Base-by-base conservation (phyloP, 1,284 basidiomycete genomes). In the Pisolithus thermaeus region DNA sequence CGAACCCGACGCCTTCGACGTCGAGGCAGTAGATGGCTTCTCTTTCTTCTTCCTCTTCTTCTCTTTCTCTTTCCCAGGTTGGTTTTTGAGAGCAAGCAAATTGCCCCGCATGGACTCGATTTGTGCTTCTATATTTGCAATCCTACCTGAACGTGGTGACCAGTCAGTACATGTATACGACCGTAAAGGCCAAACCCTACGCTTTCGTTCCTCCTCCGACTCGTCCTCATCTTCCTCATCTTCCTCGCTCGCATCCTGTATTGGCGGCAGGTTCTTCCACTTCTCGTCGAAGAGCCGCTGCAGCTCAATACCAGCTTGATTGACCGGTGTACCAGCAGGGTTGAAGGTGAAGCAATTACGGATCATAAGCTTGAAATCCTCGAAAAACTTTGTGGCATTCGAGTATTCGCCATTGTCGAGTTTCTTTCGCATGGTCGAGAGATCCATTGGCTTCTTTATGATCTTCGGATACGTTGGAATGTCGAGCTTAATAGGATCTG, bases 291-390 rank as follows among this genome's bases (percentile, higher is more conserved):
- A 99, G 23, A 94, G 69, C 37, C 81, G 79, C 65, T 94, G 84
- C 22, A 98, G 73, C 50, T 90, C 83, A 46, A 82, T 78, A 7
- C 92, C 94, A 20, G 90, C 87, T 51, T 83, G 78, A 64, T 93
- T 85, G 48, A 99, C 96, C 36, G 85, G 81, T 20, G 92, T 91
- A 30, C 87, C 90, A 7, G 83, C 77, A 6, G 93, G 92, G 61
- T 99, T 99, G 77, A 96, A 99, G 1, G 79, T 75, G 66, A 88
- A 87, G 66, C 95, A 98, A 68, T 99, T 99, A 53, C 83, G 79
- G 62, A 97, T 87, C 84, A 99, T 92, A 56, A 96, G 77, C 67
- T 90, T 89, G 74, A 98, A 91, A 71, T 99, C 97, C 18, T 87
- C 83, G 56, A 87, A 83, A 65, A 98, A 94, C 62, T 87, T 86